A percentile compares a stretch with the other conserved stretches of the same genome.
Conservation (phyloP, 495 filamentous ascomycete genomes). For the Annulohypoxylon bovei region DNA sequence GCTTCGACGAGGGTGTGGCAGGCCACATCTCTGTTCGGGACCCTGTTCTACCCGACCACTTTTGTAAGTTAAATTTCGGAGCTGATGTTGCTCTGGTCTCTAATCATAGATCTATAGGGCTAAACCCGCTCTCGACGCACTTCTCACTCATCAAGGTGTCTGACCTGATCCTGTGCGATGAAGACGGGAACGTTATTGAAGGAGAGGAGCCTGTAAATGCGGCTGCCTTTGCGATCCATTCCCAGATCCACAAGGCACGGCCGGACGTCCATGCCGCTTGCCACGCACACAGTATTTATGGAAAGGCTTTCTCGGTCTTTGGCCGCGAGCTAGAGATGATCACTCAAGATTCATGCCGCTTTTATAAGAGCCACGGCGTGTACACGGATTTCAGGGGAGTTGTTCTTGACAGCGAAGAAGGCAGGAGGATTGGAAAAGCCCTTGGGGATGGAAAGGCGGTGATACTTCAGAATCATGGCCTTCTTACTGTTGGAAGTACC, state of each 20-base stretch:
- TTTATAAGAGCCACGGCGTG: slow-evolving; percentile 61
- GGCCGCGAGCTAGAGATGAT: slow-evolving; percentile 62
- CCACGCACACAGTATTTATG: slow-evolving; percentile 60
- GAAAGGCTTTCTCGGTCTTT: slow-evolving; percentile 61
- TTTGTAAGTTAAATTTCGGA: slow-evolving; percentile 45
- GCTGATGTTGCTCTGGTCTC: neutral
- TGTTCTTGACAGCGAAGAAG: slow-evolving; percentile 71
- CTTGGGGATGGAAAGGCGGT: slow-evolving; percentile 71
- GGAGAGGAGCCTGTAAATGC: slow-evolving; percentile 66
- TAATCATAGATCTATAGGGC: slow-evolving; percentile 38
- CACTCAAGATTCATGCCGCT: slow-evolving; percentile 62
- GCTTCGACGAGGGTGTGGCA: slow-evolving; percentile 76
- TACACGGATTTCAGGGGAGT: slow-evolving; percentile 51
- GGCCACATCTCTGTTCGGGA: slow-evolving; percentile 63
- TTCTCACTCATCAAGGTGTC: slow-evolving; percentile 63
- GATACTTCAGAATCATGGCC: slow-evolving; percentile 75
- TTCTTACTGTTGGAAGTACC: slow-evolving; percentile 70
- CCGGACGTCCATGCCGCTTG: slow-evolving; percentile 62
- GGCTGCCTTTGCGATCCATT: slow-evolving; percentile 69
- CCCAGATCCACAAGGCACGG: slow-evolving; percentile 59
- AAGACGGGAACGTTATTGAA: slow-evolving; percentile 58
- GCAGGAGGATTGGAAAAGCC: slow-evolving; percentile 64
- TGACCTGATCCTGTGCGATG: slow-evolving; percentile 64
- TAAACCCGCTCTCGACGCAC: slow-evolving; percentile 66
- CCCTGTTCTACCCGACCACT: slow-evolving; percentile 60